These are phyloP conservation scores for Trichoderma sp. DNA, from an alignment of 2,329 filamentous ascomycete species.

Conservation along the genomic window DNA sequence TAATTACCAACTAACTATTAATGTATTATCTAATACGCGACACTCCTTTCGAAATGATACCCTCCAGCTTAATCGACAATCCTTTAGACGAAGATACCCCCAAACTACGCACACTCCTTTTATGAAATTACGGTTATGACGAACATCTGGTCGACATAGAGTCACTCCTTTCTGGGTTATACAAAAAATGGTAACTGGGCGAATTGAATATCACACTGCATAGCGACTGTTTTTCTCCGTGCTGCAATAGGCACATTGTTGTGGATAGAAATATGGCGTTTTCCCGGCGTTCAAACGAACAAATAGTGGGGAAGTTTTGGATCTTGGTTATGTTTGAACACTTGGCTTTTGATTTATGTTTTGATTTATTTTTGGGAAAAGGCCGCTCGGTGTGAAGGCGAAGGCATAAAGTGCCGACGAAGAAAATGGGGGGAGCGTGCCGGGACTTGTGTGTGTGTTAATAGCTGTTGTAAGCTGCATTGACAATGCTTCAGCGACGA, in stretches of 20 bases:
- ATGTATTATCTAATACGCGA: slow-evolving; percentile 34
- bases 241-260: slow-evolving; percentile 16
- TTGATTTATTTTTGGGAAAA: background rate
- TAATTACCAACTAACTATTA: slow-evolving; percentile 23
- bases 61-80: slow-evolving; percentile 26
- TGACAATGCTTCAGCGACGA: background rate
- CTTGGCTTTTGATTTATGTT: background rate
- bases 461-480: slow-evolving; percentile 3
- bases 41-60: slow-evolving; percentile 34
- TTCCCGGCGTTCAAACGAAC: slow-evolving; percentile 16
- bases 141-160: slow-evolving; percentile 38
- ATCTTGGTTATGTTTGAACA: background rate
- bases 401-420: slow-evolving; percentile 12
- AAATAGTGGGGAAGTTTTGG: slow-evolving; percentile 17
- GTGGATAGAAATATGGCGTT: slow-evolving; percentile 19
- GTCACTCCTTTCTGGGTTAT: slow-evolving; percentile 41
- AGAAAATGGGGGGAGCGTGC: background rate
- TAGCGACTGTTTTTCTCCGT: slow-evolving; percentile 48
- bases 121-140: slow-evolving; percentile 21
- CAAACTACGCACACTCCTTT: slow-evolving; percentile 36
- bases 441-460: background rate
- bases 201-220: slow-evolving; percentile 47
- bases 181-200: slow-evolving; percentile 32
- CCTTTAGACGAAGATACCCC: slow-evolving; percentile 35
- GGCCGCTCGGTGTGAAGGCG: background rate